Evolutionary conservation across 345 rosid species (phyloP), one percentile per base, ranked within the genome.

Genomic region (Heritiera littoralis): DNA sequence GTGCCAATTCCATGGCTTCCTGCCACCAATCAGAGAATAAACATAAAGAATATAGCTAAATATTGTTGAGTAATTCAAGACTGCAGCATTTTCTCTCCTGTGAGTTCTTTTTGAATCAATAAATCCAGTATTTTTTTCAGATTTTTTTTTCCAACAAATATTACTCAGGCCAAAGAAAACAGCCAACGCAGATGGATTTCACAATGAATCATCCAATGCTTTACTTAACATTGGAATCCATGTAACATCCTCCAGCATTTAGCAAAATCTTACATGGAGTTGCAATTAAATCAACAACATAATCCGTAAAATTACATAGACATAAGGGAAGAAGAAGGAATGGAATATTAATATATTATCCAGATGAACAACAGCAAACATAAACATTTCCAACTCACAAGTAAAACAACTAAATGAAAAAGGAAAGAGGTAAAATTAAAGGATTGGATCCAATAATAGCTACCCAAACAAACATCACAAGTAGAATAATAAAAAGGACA

Each of bases 1-100:
- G 58, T 78, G 78, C 90, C 92, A 88, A 74, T 81, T 77, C 89
- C 84, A 87, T 66, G 84, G 72, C 67, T 80, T 82, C 23, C 78
- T 76, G 60, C 77, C 67, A 79, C 82, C 78, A 80, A 68, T 77
- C 81, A 87, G 38, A 64, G 18, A 15, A 56, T 45, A 76, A 80
- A 20, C 41, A 41, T 12, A 10, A 75, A 67, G 56, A 1, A 70
- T 30, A 60, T 73, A 11, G 41, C 32, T 10, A 74, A 7, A 45
- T 15, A 30, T 9, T 48, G 28, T 23, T 23, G 28, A 23, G 28
- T 23, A 23, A 23, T 23, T 23, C 28, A 23, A 23, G 28, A 23
- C 28, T 23, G 28, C 28, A 23, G 28, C 28, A 23, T 23, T 23
- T 23, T 23, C 28, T 23, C 28, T 23, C 28, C 28, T 0, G 28